phyloP scores from a whole-genome alignment of 495 filamentous ascomycete genomes.

The Geoglossum glabrum region DNA sequence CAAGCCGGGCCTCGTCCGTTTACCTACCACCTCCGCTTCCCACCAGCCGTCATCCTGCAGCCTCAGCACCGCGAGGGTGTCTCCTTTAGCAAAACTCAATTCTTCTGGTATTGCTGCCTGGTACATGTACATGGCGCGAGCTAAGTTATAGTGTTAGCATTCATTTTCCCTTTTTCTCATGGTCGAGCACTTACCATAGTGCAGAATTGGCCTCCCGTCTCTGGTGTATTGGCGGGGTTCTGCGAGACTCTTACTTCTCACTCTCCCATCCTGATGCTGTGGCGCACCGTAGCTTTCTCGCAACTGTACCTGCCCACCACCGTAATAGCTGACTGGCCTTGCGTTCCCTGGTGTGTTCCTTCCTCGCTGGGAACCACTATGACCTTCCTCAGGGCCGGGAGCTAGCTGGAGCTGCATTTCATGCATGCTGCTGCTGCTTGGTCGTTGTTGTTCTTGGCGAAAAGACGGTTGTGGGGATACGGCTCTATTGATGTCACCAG shows the following conservation, averaged over 20 bases:
- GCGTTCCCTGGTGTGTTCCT: conserved; percentile 7
- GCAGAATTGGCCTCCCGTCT: conserved; percentile 73
- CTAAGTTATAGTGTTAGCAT: conserved; percentile 25
- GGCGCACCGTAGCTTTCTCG: conserved; percentile 24
- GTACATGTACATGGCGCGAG: conserved; percentile 86
- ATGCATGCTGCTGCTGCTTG: conserved; percentile 32
- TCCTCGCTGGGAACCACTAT: conserved; percentile 18
- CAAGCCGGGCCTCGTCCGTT: conserved; percentile 52
- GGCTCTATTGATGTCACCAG: conserved; percentile 30
- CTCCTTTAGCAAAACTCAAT: conserved; percentile 81
- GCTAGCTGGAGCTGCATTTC: conserved; percentile 74
- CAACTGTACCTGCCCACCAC: conserved; percentile 11
- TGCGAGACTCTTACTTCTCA: conserved; percentile 65
- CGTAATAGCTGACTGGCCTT: conserved; percentile 21
- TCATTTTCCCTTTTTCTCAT: background rate
- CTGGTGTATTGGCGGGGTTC: conserved; percentile 54
- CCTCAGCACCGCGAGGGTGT: conserved; percentile 69
- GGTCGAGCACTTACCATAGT: conserved; percentile 53
- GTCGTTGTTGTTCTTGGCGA: conserved; percentile 33
- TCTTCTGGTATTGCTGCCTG: conserved; percentile 87
- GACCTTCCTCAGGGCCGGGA: conserved; percentile 25
- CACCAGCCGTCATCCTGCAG: conserved; percentile 99
- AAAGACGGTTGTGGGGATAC: conserved; percentile 40
- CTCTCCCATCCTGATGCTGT: conserved; percentile 17
- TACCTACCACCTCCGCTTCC: conserved; percentile 85